Evolutionary conservation across 192 early-diverging fungal species (phyloP), one percentile per base, ranked within the genome.

Genomic region (Linnemannia elongata): DNA sequence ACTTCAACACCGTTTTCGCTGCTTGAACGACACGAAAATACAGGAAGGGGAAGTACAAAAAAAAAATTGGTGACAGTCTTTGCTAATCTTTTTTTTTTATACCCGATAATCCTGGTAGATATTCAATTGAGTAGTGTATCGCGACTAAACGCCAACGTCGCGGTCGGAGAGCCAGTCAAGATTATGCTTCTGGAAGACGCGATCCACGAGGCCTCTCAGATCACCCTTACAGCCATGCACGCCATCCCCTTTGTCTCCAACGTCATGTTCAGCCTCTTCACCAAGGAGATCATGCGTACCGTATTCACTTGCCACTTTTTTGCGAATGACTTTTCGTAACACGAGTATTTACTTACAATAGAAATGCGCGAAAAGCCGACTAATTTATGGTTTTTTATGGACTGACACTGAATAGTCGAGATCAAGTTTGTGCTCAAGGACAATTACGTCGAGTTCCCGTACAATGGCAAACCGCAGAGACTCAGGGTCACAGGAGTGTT

Each of bases 221-320:
- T 95, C 44, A 79, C 88, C 6, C 52, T 95, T 17, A 66, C 84
- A 13, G 90, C 91, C 5, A 42, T 87, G 15, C 78, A 81, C 38
- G 47, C 73, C 12, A 71, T 76, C 7, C 79, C 85, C 24, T 90
- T 91, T 72, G 74, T 90, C 2, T 73, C 88, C 15, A 92, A 94
- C 77, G 74, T 90, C 20, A 72, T 88, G 55, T 86, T 96, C 33
- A 88, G 66, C 20, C 88, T 92, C 1, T 94, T 90, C 75, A 72
- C 89, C 36, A 94, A 94, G 49, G 93, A 95, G 80, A 88, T 93
- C 20, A 79, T 96, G 77, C 77, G 94, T 94, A 91, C 72, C 89
- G 36, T 10, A 39, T 72, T n/a, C 18, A n/a, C 6, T 57, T 45
- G n/a, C 22, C 13, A 38, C 13, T 45, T 45, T 45, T 45, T 1